Evolutionary conservation across 2,329 filamentous ascomycete genomes (phyloP), one percentile per base, ranked within the genome.

Genomic region (Colletotrichum eleusines): DNA sequence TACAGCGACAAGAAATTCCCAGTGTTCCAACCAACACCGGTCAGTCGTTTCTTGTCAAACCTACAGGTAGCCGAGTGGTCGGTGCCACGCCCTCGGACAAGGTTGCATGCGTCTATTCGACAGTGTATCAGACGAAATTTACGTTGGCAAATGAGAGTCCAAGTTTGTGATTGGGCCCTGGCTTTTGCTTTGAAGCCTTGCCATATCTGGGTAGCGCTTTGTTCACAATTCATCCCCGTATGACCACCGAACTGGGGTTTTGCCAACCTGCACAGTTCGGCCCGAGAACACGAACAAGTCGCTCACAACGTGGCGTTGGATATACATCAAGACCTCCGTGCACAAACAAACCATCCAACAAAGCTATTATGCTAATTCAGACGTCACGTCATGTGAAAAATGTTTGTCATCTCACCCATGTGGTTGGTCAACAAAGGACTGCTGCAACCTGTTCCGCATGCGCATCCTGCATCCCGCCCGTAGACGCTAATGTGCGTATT

Each of bases 181-280:
- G 3, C 20, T 53, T 38, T 31, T 51, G 26, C 12, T n/a, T 51
- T 62, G 23, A 40, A 62, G 35, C n/a, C 11, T 53, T 62, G 33
- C 46, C 40, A 51, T 62, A 40, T 11, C 14, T 48, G 23, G 58
- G 23, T 59, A 12, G 54, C 58, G 44, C 58, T 59, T 35, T 18
- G 20, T 54, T 16, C 18, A 23, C 5, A 4, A 7, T 54, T 63
- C 64, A 33, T 71, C 59, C 64, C 69, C 69, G 53, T 40, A 23
- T 1, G 23, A 28, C 51, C 42, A 20, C 26, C 23, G 9, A 8
- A 40, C 11, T 9, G 31, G 20, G 50, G 12, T 59, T 68, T 55
- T 48, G 46, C 55, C 51, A 69, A 58, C 16, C 57, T 71, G 69
- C 69, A 71, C 65, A 35, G 59, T 71, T 69, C 69, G 69, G 69